Percentiles rank a stretch among this genome's conserved stretches.
Conservation (phyloP, 495 filamentous ascomycete genomes). For the Penicillium manginii region DNA sequence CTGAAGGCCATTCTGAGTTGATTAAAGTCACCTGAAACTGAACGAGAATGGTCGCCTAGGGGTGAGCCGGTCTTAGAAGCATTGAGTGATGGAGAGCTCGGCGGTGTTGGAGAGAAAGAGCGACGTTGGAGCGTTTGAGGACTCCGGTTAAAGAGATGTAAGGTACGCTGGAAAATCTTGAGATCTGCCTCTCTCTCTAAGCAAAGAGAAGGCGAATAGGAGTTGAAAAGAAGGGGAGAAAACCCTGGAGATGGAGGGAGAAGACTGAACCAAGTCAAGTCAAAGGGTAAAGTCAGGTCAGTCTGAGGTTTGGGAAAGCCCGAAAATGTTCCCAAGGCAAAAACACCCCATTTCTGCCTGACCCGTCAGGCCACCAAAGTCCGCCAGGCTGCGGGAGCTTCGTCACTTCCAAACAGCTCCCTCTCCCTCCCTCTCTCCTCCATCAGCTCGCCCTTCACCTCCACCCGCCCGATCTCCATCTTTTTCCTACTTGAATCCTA, state of each 20-base stretch:
- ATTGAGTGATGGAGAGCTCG: slow-evolving; percentile 42
- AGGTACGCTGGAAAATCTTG: slow-evolving; percentile 48
- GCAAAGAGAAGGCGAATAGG: slow-evolving; percentile 22
- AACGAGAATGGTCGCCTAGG: slow-evolving; percentile 43
- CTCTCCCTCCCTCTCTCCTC: neutral
- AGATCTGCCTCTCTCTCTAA: slow-evolving; percentile 24
- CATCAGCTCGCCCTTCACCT: slow-evolving; percentile 16
- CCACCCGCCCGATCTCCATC: slow-evolving; percentile 13
- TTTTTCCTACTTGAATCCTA: slow-evolving; percentile 8
- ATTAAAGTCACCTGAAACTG: slow-evolving; percentile 45
- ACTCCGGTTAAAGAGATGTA: slow-evolving; percentile 45
- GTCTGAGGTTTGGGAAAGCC: slow-evolving; percentile 13
- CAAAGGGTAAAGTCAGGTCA: neutral
- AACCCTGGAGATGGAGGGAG: slow-evolving; percentile 16
- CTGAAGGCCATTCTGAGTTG: slow-evolving; percentile 70
- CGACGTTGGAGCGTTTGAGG: slow-evolving; percentile 45
- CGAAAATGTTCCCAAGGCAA: slow-evolving; percentile 34
- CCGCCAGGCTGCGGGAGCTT: slow-evolving; percentile 36
- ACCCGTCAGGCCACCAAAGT: slow-evolving; percentile 29
- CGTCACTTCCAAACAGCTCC: slow-evolving; percentile 19
- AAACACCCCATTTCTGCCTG: slow-evolving; percentile 42
- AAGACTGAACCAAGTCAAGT: neutral
- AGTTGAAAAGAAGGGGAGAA: slow-evolving; percentile 7
- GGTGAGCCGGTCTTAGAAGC: slow-evolving; percentile 35
- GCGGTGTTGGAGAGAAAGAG: slow-evolving; percentile 42